Evolutionary conservation across 441 rosid species (phyloP).

Genomic region (Gossypium aridum): DNA sequence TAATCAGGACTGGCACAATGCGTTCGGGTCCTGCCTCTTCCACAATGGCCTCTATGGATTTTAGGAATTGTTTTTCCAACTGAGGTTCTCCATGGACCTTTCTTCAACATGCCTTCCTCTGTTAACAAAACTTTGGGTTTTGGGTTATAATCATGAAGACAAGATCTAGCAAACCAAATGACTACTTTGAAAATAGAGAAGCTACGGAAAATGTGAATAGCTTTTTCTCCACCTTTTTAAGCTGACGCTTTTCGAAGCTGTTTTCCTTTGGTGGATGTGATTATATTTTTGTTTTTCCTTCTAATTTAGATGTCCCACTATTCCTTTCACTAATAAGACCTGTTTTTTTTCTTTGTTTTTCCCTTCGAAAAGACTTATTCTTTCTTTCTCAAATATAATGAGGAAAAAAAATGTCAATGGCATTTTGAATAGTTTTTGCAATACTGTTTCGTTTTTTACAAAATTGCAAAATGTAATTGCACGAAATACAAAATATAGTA

Average conservation of each 20-base stretch:
- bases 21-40: conserved; percentile 97
- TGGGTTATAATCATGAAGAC: not conserved
- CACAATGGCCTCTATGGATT: conserved; percentile 67
- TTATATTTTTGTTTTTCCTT: not conserved
- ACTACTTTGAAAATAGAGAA: not conserved
- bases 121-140: not conserved
- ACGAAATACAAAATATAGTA: too few species aligned
- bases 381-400: not conserved
- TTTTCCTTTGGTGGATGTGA: not conserved
- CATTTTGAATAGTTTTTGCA: not conserved
- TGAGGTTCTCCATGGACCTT: conserved; percentile 74
- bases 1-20: conserved; percentile 74
- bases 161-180: not conserved
- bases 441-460: not conserved
- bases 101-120: conserved; percentile 38
- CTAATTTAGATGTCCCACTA: too few species aligned
- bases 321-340: too few species aligned
- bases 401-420: not conserved
- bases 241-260: not conserved
- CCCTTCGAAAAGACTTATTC: not conserved
- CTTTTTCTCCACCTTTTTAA: not conserved
- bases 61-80: conserved; percentile 57
- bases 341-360: not conserved
- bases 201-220: not conserved
- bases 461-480: not conserved